Evolutionary conservation across 2,329 filamentous ascomycete species (phyloP), one percentile per base, ranked within the genome.

Genomic region (Scedosporium apiospermum): DNA sequence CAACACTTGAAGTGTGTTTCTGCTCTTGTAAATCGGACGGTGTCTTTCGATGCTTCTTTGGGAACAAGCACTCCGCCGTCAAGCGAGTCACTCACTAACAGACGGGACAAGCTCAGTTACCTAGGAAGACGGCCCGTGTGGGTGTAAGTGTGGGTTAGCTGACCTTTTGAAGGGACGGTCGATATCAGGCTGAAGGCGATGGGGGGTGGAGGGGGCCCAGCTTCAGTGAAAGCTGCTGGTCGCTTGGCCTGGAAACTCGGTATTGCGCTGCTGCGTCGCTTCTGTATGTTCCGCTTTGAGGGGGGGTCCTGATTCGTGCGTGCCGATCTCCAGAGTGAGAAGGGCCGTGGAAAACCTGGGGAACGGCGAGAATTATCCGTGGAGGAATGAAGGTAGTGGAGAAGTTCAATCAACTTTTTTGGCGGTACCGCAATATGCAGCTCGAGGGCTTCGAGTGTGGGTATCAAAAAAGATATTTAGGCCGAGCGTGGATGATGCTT

Each of bases 131-230:
- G 60, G 60, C 51, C 60, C 53, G 60, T 34, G 16, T 26, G 18
- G 16, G 18, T 38, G 30, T 38, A 38, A 9, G 30, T 38, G 30
- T 38, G 9, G 30, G 30, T 38, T 38, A 38, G 30, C 9, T 34
- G 46, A 26, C n/a, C 51, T 38, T 57, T 30, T 12, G 18, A 62
- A 46, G 44, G 49, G 49, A 23, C 21, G 34, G 60, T 38, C 16
- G 60, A 58, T 62, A 62, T 62, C 60, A 62, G 60, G 21, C 60
- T 62, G 60, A 62, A 62, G 46, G 27, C n/a, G n/a, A 16, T 42
- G 38, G 10, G 30, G 12, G 57, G 46, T 38, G 57, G 21, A 27
- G 27, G 30, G 34, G 16, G 18, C 10, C 6, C 18, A 55, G n/a
- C n/a, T 55, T 23, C 12, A 26, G n/a, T 55, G 49, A 6, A 26